phyloP scores from a whole-genome alignment of 192 early-diverging fungal species.

The Backusella psychrophila region DNA sequence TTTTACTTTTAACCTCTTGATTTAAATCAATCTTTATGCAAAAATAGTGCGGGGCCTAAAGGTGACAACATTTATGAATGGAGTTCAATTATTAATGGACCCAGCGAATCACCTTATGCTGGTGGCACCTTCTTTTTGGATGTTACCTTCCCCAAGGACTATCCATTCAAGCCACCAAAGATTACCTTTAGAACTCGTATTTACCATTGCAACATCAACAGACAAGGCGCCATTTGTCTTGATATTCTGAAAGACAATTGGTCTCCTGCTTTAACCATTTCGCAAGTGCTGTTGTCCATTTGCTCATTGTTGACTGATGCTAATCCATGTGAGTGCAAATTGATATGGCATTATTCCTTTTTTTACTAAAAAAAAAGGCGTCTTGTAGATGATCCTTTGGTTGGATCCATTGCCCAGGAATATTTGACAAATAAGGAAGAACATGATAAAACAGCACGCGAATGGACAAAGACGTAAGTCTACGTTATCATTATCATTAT shows the following conservation, averaged over 20 bases:
- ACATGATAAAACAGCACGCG: slow-evolving; percentile 84
- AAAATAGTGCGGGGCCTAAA: slow-evolving; percentile 83
- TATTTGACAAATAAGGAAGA: slow-evolving; percentile 81
- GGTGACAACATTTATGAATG: slow-evolving; percentile 96
- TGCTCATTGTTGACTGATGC: slow-evolving; percentile 89
- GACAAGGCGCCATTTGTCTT: slow-evolving; percentile 87
- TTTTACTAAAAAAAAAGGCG: background rate
- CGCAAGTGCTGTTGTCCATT: slow-evolving; percentile 92
- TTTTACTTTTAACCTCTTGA: no score
- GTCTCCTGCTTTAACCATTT: slow-evolving; percentile 95
- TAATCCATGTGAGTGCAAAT: slow-evolving; percentile 73
- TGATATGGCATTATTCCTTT: no score
- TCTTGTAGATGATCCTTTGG: slow-evolving; percentile 81
- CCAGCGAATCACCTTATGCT: slow-evolving; percentile 83
- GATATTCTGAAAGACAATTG: slow-evolving; percentile 98
- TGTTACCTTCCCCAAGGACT: slow-evolving; percentile 88
- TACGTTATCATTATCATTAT: background rate
- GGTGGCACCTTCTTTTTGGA: slow-evolving; percentile 93
- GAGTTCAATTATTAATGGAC: slow-evolving; percentile 91
- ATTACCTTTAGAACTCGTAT: slow-evolving; percentile 88
- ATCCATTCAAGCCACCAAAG: slow-evolving; percentile 96
- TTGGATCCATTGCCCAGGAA: slow-evolving; percentile 86
- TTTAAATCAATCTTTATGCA: background rate
- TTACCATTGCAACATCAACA: slow-evolving; percentile 97
- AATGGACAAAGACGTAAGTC: slow-evolving; percentile 89